Conservation (phyloP, 164 flowering plant species). For the Cinnamomum micranthum region DNA sequence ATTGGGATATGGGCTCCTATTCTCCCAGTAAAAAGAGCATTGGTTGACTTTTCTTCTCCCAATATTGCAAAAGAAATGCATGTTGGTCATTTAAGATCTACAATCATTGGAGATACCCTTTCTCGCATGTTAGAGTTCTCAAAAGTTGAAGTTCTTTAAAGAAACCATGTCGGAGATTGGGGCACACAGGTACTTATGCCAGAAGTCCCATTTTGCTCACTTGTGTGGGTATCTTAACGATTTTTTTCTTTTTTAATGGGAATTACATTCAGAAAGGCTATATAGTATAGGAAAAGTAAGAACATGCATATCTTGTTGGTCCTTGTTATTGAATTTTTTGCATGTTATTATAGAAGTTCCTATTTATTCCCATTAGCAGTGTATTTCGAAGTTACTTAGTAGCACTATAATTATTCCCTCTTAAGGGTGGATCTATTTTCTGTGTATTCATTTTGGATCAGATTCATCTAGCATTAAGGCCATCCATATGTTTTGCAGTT, state of each 20-base stretch:
- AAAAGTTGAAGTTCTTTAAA: conserved; percentile 80
- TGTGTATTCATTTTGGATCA: background rate
- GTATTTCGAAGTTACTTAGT: background rate
- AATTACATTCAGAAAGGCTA: too few relatives aligned
- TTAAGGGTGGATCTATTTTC: background rate
- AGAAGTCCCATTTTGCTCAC: background rate
- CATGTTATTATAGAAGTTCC: background rate
- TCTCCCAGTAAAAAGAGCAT: conserved; percentile 56
- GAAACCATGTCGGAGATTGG: conserved; percentile 99
- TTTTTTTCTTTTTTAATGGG: too few relatives aligned
- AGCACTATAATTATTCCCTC: background rate
- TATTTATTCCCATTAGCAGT: too few relatives aligned
- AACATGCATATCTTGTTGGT: background rate
- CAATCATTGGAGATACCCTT: conserved; percentile 90
- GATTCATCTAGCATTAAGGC: background rate
- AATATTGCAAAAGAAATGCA: conserved; percentile 99
- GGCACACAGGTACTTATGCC: conserved; percentile 80
- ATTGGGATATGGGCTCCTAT: conserved; percentile 85
- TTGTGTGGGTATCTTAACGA: background rate
- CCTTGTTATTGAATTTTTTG: background rate
- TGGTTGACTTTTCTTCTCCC: conserved; percentile 96
- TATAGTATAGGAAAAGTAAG: too few relatives aligned
- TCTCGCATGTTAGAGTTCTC: conserved; percentile 94
- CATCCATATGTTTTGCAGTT: conserved; percentile 52
- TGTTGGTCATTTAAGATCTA: conserved; percentile 94